phyloP scores from a whole-genome alignment of 139 green algal species.

The Eudorina sp. region DNA sequence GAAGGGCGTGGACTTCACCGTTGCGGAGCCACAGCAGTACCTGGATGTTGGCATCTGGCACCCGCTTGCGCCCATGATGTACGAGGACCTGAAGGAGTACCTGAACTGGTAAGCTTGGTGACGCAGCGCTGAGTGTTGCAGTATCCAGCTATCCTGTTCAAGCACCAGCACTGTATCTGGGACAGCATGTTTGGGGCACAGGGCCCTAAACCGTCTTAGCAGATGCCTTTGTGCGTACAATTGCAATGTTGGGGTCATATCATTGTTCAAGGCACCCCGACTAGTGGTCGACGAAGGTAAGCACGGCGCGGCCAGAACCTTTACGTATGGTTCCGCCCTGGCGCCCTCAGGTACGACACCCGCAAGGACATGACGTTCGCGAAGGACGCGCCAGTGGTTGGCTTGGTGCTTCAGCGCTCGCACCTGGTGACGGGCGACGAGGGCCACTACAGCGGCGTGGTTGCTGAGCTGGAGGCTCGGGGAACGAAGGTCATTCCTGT shows the following conservation, averaged over 20 bases:
- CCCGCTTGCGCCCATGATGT: constrained; percentile 89
- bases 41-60: constrained; percentile 99
- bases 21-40: constrained; percentile 88
- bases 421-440: constrained; percentile 99
- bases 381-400: constrained; percentile 92
- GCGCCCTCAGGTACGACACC: constrained; percentile 90
- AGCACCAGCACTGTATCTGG: too few species aligned
- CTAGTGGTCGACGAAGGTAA: too few species aligned
- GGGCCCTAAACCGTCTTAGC: too few species aligned
- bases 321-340: background rate
- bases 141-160: too few species aligned
- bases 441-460: constrained; percentile 94
- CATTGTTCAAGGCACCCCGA: too few species aligned
- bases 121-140: too few species aligned
- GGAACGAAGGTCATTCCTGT: constrained; percentile 96
- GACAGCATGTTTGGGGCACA: too few species aligned
- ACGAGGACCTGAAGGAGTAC: constrained; percentile 99
- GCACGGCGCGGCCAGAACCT: too few species aligned
- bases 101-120: constrained; percentile 97
- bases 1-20: constrained; percentile 83
- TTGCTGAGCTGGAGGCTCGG: constrained; percentile 93
- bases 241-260: too few species aligned
- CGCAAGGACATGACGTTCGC: constrained; percentile 91
- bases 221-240: too few species aligned
- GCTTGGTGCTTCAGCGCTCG: constrained; percentile 97